These are phyloP conservation scores for Vitellaria paradoxa DNA, from an alignment of 179 eudicot species.

Conservation along the genomic window DNA sequence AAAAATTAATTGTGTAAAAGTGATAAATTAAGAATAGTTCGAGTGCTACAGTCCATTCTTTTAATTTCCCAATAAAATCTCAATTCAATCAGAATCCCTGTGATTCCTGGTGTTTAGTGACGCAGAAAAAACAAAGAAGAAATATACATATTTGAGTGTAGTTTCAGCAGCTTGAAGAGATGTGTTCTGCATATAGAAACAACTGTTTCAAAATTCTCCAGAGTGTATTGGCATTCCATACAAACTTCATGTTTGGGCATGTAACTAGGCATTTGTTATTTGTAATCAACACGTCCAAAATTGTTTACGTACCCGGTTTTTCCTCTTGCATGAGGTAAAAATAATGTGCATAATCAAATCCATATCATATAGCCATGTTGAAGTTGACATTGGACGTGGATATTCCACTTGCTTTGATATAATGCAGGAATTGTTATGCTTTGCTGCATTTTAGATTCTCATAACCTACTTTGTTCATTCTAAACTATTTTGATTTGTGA, in stretches of 20 bases:
- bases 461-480: too few relatives aligned
- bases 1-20: not conserved
- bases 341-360: too few relatives aligned
- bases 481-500: too few relatives aligned
- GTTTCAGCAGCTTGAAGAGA: not conserved
- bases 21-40: not conserved
- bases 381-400: too few relatives aligned
- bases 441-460: too few relatives aligned
- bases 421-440: not conserved
- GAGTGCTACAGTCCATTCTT: not conserved
- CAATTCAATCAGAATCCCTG: not conserved
- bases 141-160: not conserved
- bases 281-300: not conserved
- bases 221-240: not conserved
- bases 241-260: not conserved
- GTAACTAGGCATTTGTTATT: not conserved
- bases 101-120: not conserved
- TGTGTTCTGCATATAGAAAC: not conserved
- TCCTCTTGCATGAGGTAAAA: not conserved
- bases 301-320: not conserved
- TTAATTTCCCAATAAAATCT: not conserved
- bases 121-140: not conserved
- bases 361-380: not conserved
- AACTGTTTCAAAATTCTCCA: not conserved
- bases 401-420: not conserved